Conservation (phyloP, 2,329 filamentous ascomycete genomes). For the Ophiognomonia clavigignenti-juglandacearum region DNA sequence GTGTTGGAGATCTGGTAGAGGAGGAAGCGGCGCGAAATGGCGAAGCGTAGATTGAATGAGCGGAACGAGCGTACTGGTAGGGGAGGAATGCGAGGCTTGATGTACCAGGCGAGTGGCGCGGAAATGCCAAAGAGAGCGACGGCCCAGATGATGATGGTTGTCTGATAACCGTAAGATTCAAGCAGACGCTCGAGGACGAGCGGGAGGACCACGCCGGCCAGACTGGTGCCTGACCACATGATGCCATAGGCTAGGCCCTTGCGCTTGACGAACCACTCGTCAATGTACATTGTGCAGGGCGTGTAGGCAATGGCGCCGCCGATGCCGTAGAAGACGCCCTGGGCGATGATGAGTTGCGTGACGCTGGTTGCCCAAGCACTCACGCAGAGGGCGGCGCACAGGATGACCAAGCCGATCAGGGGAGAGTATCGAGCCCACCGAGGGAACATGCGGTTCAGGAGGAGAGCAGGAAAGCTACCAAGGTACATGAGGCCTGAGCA, state of each 20-base stretch:
- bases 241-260: slow-evolving; percentile 60
- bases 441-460: slow-evolving; percentile 38
- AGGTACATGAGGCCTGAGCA: slow-evolving; percentile 48
- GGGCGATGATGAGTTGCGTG: slow-evolving; percentile 51
- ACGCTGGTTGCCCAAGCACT: slow-evolving; percentile 49
- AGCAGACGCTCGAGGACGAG: slow-evolving; percentile 50
- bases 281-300: slow-evolving; percentile 53
- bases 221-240: slow-evolving; percentile 53
- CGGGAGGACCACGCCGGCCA: slow-evolving; percentile 46
- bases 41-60: slow-evolving; percentile 43
- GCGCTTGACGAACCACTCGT: slow-evolving; percentile 57
- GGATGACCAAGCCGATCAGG: slow-evolving; percentile 41
- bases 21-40: slow-evolving; percentile 47
- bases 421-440: slow-evolving; percentile 36
- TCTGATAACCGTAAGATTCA: slow-evolving; percentile 43
- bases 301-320: slow-evolving; percentile 52
- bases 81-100: slow-evolving; percentile 50
- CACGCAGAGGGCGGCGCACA: slow-evolving; percentile 46
- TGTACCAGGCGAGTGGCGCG: slow-evolving; percentile 50
- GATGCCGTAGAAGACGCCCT: slow-evolving; percentile 57
- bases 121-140: slow-evolving; percentile 44
- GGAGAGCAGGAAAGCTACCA: slow-evolving; percentile 43
- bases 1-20: slow-evolving; percentile 55
- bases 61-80: slow-evolving; percentile 31
- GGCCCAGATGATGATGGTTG: slow-evolving; percentile 50